Conservation (phyloP, 78 protist species). For the Dictyostelium purpureum region DNA sequence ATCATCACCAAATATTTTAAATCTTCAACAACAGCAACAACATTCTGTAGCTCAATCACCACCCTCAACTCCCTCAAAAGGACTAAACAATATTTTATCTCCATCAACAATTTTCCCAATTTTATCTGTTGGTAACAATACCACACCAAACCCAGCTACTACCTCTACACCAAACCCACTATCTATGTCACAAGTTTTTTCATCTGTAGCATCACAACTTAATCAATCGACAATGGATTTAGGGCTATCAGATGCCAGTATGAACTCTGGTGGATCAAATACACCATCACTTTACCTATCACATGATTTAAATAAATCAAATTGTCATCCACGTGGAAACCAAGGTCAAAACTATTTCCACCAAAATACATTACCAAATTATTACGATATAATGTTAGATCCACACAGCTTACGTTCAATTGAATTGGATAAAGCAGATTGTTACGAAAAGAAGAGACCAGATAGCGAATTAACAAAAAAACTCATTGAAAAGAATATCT, state of each 20-base stretch:
- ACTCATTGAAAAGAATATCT: conserved; percentile 36
- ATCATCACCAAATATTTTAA: neutral
- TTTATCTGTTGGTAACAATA: neutral
- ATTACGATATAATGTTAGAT: conserved; percentile 44
- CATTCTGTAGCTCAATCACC: neutral
- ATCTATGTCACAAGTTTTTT: conserved; percentile 14
- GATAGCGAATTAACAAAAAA: conserved; percentile 10
- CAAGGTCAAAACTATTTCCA: no score
- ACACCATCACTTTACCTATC: neutral
- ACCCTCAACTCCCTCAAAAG: conserved; percentile 5
- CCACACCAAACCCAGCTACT: neutral
- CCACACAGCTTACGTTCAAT: neutral
- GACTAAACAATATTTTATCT: neutral
- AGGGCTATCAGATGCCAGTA: neutral
- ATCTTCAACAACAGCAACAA: conserved; percentile 9
- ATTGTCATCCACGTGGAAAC: neutral
- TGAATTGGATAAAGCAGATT: conserved; percentile 35
- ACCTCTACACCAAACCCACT: neutral
- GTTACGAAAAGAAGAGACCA: conserved; percentile 43
- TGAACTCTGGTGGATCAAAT: neutral
- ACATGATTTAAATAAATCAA: neutral
- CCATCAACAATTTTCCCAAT: neutral
- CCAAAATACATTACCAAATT: conserved; percentile 22
- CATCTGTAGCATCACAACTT: conserved; percentile 57
- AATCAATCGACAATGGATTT: neutral